phyloP scores from a whole-genome alignment of 106 monocot genomes.

The Acorus calamus region DNA sequence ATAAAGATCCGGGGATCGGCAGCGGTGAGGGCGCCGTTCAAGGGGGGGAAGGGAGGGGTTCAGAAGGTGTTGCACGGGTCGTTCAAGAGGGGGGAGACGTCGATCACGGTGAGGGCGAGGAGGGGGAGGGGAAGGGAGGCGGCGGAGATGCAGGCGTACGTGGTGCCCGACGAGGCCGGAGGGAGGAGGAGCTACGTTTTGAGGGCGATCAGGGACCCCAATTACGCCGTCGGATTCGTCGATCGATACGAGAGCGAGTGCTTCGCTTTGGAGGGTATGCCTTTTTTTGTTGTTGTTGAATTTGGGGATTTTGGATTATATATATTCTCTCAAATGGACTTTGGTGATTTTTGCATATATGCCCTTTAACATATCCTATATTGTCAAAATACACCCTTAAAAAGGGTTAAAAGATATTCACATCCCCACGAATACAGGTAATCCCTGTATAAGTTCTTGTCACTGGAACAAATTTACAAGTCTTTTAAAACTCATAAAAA shows the following conservation, averaged over 20 bases:
- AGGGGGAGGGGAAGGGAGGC: conserved; percentile 18
- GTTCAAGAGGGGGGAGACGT: conserved; percentile 61
- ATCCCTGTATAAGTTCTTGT: too few species aligned
- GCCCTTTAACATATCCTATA: too few species aligned
- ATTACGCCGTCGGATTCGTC: conserved; percentile 69
- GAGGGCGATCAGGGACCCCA: conserved; percentile 63
- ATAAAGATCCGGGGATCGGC: conserved; percentile 31
- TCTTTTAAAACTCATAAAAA: too few species aligned
- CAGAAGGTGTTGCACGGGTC: conserved; percentile 54
- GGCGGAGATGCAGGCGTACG: conserved; percentile 49
- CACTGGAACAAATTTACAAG: too few species aligned
- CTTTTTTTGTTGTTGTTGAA: neutral
- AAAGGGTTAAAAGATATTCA: too few species aligned
- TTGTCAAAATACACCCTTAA: too few species aligned
- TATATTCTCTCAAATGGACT: too few species aligned
- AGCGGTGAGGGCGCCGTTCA: conserved; percentile 41
- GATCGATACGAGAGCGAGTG: conserved; percentile 67
- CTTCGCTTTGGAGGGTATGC: conserved; percentile 47
- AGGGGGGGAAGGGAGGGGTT: conserved; percentile 45
- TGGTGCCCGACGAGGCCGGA: conserved; percentile 41
- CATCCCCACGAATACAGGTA: too few species aligned
- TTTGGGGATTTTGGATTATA: too few species aligned
- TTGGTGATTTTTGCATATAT: too few species aligned
- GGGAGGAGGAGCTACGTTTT: conserved; percentile 43
- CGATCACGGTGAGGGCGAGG: conserved; percentile 37